A percentile compares a stretch with the other conserved stretches of the same genome.
Conservation (phyloP, 2,329 filamentous ascomycete genomes). For the Colletotrichum cuscutae region DNA sequence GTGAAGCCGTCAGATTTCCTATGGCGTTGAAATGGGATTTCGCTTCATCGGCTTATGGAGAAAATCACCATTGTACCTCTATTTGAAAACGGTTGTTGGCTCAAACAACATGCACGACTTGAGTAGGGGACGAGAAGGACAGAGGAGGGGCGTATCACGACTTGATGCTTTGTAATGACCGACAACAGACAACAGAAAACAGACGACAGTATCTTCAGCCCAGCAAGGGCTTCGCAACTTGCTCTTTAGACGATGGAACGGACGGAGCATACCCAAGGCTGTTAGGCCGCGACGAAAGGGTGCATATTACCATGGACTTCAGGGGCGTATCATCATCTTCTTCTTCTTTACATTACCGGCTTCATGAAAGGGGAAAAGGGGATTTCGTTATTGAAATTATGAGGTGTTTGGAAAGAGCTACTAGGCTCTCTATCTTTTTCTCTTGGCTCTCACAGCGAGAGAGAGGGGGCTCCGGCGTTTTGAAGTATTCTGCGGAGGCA, state of each 20-base stretch:
- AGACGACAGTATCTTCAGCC: background rate
- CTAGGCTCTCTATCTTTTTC: background rate
- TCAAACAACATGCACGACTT: background rate
- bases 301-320: background rate
- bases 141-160: background rate
- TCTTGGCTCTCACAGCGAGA: background rate
- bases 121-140: background rate
- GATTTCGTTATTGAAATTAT: background rate
- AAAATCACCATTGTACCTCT: background rate
- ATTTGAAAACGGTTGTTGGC: background rate
- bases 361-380: background rate
- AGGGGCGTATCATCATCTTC: background rate
- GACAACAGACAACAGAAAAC: background rate
- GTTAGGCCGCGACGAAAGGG: background rate
- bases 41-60: too few species aligned
- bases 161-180: slow-evolving; percentile 1
- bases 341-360: background rate
- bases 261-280: background rate
- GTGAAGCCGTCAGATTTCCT: slow-evolving; percentile 24
- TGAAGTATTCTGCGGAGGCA: background rate
- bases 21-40: background rate
- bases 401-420: background rate
- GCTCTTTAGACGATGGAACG: background rate
- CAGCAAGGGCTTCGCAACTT: background rate
- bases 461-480: background rate